phyloP scores from a whole-genome alignment of 2,329 filamentous ascomycete species.

The Hypomyces rosellus region DNA sequence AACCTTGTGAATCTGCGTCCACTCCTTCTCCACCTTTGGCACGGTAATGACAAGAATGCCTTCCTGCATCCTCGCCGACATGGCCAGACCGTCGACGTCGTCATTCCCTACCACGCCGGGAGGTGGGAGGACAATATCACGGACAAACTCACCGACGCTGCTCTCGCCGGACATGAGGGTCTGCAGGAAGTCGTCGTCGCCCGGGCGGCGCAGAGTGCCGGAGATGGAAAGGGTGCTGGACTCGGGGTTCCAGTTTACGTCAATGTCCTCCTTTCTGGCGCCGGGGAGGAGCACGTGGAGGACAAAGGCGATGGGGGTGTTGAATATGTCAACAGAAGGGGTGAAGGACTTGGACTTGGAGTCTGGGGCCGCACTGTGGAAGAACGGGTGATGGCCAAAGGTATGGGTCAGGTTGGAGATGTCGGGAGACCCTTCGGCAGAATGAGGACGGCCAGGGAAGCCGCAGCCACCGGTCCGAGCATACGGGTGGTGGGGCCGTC shows the following conservation, averaged over 20 bases:
- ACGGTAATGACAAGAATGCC: slow-evolving; percentile 72
- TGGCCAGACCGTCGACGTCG: slow-evolving; percentile 58
- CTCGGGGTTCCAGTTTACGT: slow-evolving; percentile 68
- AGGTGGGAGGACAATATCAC: slow-evolving; percentile 57
- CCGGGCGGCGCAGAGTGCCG: slow-evolving; percentile 67
- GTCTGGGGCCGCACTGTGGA: slow-evolving; percentile 22
- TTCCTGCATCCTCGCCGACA: slow-evolving; percentile 71
- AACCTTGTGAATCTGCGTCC: slow-evolving; percentile 56
- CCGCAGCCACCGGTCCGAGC: too few relatives aligned
- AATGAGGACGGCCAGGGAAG: neutral
- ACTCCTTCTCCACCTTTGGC: slow-evolving; percentile 63
- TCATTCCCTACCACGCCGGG: slow-evolving; percentile 39
- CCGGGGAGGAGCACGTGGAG: slow-evolving; percentile 73
- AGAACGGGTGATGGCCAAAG: slow-evolving; percentile 36
- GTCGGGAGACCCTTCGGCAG: slow-evolving; percentile 26
- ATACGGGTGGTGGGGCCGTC: too few relatives aligned
- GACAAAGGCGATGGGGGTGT: slow-evolving; percentile 57
- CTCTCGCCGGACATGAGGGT: slow-evolving; percentile 59
- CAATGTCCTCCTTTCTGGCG: slow-evolving; percentile 71
- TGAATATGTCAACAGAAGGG: slow-evolving; percentile 71
- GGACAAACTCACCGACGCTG: slow-evolving; percentile 68
- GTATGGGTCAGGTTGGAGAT: slow-evolving; percentile 34
- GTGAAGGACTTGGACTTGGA: slow-evolving; percentile 39
- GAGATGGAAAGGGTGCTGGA: slow-evolving; percentile 59
- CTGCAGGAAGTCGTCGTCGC: slow-evolving; percentile 62